Base-by-base conservation (phyloP, 495 filamentous ascomycete species). In the Hypoxylon lienhwacheense region DNA sequence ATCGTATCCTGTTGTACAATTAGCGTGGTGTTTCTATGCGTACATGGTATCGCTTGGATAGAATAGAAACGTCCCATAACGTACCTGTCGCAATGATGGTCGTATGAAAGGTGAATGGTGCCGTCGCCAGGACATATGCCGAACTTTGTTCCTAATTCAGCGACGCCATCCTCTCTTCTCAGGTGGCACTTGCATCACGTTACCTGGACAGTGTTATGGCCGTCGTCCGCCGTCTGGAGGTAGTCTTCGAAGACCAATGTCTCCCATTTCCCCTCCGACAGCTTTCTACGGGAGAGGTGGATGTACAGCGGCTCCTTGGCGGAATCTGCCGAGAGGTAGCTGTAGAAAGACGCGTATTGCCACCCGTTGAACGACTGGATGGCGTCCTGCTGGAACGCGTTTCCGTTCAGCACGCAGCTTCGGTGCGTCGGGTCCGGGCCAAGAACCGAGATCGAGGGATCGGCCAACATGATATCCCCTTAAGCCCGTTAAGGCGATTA, bases 171-270 rank as follows among this genome's bases (percentile, higher is more conserved):
- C 24, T 29, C 11, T n/a, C 10, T 32, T 53, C 10, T 15, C 4
- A 40, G 26, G n/a, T n/a, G n/a, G 1, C 8, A 25, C n/a, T 31
- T 39, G 19, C 17, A n/a, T 46, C 15, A 35, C 47, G 20, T 60
- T 62, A 68, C 63, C 65, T 75, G 74, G 33, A 79, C 66, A 7
- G 73, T 77, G 35, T 79, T 79, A 45, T 79, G 76, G 0, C 68
- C 73, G 39, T 79, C 76, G 25, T 79, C 70, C 1, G 67, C 66
- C 3, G 73, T 77, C 55, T 79, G 76, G 11, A 69, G 55, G 47
- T 79, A 79, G 61, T 77, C 76, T 1, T 62, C 59, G n/a, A 79
- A 71, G 15, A 67, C 60, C 12, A 74, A 24, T 4, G 70, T 67
- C 49, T 79, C 66, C 76, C 76, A 78, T 0, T 20, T 34, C 0